Conservation (phyloP, 192 early-diverging fungal species). For the Coemansia sp. region DNA sequence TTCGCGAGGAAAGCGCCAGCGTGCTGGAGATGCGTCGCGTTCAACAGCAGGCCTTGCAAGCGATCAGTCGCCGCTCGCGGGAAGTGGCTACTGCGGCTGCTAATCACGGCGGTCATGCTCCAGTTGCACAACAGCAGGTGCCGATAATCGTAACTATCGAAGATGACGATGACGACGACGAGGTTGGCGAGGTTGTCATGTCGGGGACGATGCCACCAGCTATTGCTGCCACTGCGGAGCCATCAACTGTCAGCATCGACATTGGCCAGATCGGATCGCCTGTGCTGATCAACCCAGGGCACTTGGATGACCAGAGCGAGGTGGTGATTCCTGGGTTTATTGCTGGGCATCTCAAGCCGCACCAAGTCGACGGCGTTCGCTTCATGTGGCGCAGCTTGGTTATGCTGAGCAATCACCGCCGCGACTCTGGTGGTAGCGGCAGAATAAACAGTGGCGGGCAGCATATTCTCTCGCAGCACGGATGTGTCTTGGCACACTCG, state of each 20-base stretch:
- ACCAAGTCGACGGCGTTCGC: slow-evolving; percentile 76
- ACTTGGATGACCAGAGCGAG: slow-evolving; percentile 12
- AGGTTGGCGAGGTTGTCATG: neutral
- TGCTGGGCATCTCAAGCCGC: slow-evolving; percentile 61
- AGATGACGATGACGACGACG: neutral
- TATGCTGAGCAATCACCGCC: slow-evolving; percentile 59
- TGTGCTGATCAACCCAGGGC: slow-evolving; percentile 66
- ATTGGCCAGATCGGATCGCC: slow-evolving; percentile 8
- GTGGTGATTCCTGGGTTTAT: slow-evolving; percentile 59
- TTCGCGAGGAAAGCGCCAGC: slow-evolving; percentile 24
- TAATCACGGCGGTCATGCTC: too few relatives aligned
- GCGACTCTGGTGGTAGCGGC: neutral
- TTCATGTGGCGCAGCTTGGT: slow-evolving; percentile 83
- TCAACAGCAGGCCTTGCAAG: slow-evolving; percentile 8
- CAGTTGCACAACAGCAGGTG: neutral
- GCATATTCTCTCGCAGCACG: slow-evolving; percentile 36
- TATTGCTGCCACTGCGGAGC: neutral
- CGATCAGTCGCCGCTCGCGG: slow-evolving; percentile 13
- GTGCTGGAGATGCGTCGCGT: slow-evolving; percentile 25
- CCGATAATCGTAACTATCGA: neutral
- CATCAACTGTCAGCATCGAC: neutral
- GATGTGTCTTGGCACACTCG: slow-evolving; percentile 81
- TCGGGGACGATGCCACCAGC: slow-evolving; percentile 9
- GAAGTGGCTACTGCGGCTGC: neutral
- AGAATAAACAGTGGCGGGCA: neutral